Percentiles rank a stretch among this genome's conserved stretches.
Evolutionary conservation across 345 rosid genomes (phyloP).

Genomic region (Euphorbia pulcherrima): DNA sequence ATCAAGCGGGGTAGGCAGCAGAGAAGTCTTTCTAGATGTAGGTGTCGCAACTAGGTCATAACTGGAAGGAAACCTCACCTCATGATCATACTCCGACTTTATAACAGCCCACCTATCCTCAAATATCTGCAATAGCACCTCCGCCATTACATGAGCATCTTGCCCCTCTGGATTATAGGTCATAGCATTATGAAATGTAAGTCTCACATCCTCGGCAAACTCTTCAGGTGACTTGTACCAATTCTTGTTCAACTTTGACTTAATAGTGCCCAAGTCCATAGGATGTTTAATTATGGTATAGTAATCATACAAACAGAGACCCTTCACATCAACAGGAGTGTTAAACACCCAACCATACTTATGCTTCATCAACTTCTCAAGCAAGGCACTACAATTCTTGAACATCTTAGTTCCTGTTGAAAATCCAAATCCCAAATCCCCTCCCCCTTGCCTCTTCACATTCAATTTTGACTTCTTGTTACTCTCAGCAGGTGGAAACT

Average conservation of each 20-base stretch:
- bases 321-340: slow-evolving; percentile 78
- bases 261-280: slow-evolving; percentile 94
- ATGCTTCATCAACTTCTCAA: slow-evolving; percentile 91
- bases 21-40: slow-evolving; percentile 55
- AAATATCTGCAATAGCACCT: slow-evolving; percentile 55
- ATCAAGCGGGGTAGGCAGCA: slow-evolving; percentile 58
- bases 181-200: slow-evolving; percentile 93
- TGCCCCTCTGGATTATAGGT: slow-evolving; percentile 92
- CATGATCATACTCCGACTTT: slow-evolving; percentile 74
- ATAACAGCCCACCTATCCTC: slow-evolving; percentile 84
- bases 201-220: slow-evolving; percentile 98
- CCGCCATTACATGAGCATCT: slow-evolving; percentile 95
- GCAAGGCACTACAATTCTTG: slow-evolving; percentile 70
- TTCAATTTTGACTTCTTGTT: slow-evolving; percentile 80
- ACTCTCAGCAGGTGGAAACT: slow-evolving; percentile 93
- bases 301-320: slow-evolving; percentile 86
- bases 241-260: slow-evolving; percentile 61
- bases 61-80: slow-evolving; percentile 48
- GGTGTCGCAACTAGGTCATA: slow-evolving; percentile 58
- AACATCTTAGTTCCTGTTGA: slow-evolving; percentile 51
- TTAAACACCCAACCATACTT: slow-evolving; percentile 97
- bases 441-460: slow-evolving; percentile 70
- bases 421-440: slow-evolving; percentile 52
- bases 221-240: slow-evolving; percentile 86
- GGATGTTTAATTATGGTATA: slow-evolving; percentile 73